Conservation (phyloP, 805 yeast genomes). For the Jamesozyma hellenica region DNA sequence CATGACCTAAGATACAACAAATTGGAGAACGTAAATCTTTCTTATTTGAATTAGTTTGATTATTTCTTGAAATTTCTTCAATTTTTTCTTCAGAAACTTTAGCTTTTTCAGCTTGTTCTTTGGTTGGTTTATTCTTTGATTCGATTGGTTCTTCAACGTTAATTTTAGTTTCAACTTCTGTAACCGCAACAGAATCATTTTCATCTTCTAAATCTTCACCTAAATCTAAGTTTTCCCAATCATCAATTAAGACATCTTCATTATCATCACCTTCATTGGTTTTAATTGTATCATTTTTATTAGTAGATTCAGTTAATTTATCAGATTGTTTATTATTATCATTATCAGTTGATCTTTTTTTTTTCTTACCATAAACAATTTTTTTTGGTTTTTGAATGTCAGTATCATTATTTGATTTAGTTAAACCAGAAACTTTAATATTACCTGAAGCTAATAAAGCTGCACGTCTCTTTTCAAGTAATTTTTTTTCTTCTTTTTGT, state of each 20-base stretch:
- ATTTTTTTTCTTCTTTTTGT: conserved; percentile 85
- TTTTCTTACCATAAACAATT: conserved; percentile 65
- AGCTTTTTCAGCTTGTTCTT: conserved; percentile 21
- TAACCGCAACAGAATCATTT: no score
- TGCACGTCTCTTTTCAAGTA: conserved; percentile 81
- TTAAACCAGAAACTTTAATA: conserved; percentile 66
- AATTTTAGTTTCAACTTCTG: conserved; percentile 12
- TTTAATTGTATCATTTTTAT: conserved; percentile 16
- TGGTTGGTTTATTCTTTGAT: conserved; percentile 11
- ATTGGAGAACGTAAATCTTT: conserved; percentile 90
- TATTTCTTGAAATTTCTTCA: conserved; percentile 16
- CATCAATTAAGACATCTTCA: conserved; percentile 61
- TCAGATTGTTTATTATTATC: conserved; percentile 8
- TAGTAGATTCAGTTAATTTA: conserved; percentile 17
- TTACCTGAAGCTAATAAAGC: conserved; percentile 67
- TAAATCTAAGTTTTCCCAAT: conserved; percentile 71
- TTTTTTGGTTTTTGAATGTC: conserved; percentile 40
- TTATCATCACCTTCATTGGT: conserved; percentile 30
- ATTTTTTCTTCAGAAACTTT: conserved; percentile 26
- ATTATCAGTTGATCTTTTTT: conserved; percentile 35
- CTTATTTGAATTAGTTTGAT: conserved; percentile 20
- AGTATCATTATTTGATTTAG: conserved; percentile 21
- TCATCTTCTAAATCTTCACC: conserved; percentile 42
- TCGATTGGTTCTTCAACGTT: conserved; percentile 17
- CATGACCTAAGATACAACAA: conserved; percentile 98